Conservation (phyloP, 1,284 basidiomycete genomes). For the Erythrobasidium hasegawianum region DNA sequence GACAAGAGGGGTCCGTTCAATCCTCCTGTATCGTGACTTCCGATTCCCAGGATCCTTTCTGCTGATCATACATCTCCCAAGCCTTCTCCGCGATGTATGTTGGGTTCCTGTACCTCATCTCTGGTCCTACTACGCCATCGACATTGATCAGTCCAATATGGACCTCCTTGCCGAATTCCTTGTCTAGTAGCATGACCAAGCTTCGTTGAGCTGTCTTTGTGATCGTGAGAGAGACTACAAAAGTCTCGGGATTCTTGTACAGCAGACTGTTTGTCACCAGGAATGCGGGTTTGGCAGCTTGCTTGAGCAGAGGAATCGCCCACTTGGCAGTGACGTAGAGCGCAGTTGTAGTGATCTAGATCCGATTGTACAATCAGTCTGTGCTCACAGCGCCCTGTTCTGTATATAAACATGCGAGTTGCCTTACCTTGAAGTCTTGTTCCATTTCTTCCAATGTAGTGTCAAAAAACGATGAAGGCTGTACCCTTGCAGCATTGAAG, state of each 20-base stretch:
- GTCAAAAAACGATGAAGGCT: background rate
- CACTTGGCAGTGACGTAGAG: background rate
- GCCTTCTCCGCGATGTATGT: background rate
- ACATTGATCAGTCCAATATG: background rate
- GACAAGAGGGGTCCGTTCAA: too few relatives aligned
- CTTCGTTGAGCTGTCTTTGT: background rate
- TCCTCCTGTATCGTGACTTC: too few relatives aligned
- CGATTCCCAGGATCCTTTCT: too few relatives aligned
- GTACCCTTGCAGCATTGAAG: conserved; percentile 1
- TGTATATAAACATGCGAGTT: background rate
- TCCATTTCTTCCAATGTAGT: background rate
- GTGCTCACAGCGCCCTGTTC: background rate
- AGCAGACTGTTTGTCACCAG: background rate
- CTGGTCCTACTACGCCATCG: background rate
- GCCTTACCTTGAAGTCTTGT: background rate
- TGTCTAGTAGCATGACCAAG: background rate
- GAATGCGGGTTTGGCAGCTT: background rate
- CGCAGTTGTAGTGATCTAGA: background rate
- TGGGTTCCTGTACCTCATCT: background rate
- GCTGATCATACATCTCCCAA: background rate
- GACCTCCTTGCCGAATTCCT: background rate
- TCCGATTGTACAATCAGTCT: background rate
- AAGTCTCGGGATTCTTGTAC: background rate
- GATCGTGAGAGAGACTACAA: background rate
- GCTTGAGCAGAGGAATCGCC: background rate